Evolutionary conservation across 495 filamentous ascomycete genomes (phyloP).

Genomic region (Gamarada debralockiae): DNA sequence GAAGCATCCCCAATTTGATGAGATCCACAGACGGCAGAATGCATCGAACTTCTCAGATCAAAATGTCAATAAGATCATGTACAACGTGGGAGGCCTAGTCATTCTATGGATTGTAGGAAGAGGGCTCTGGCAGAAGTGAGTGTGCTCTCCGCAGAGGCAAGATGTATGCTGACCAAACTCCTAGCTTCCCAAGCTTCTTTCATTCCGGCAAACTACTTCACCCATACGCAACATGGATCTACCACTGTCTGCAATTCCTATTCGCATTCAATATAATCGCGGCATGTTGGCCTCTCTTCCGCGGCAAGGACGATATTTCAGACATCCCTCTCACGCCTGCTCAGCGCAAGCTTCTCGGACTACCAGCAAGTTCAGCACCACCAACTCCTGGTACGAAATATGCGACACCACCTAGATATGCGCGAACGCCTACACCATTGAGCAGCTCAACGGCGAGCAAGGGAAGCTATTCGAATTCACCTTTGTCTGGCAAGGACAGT

Average conservation of each 20-base stretch:
- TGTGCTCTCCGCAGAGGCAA: slow-evolving; percentile 4
- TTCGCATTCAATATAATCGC: slow-evolving; percentile 62
- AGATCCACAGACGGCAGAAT: slow-evolving; percentile 71
- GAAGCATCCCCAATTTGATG: slow-evolving; percentile 77
- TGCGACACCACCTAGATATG: slow-evolving; percentile 85
- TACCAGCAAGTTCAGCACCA: slow-evolving; percentile 65
- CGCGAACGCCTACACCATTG: slow-evolving; percentile 55
- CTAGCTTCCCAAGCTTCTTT: slow-evolving; percentile 24
- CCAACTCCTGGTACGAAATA: slow-evolving; percentile 62
- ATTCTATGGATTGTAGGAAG: slow-evolving; percentile 30
- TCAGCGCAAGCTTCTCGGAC: slow-evolving; percentile 79
- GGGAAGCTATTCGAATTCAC: slow-evolving; percentile 51
- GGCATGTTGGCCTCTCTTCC: slow-evolving; percentile 65
- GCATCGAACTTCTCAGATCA: slow-evolving; percentile 67
- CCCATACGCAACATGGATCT: slow-evolving; percentile 32
- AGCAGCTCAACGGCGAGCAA: slow-evolving; percentile 44
- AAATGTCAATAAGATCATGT: slow-evolving; percentile 60
- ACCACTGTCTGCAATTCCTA: slow-evolving; percentile 47
- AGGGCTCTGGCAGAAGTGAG: slow-evolving; percentile 15
- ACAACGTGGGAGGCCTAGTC: slow-evolving; percentile 57
- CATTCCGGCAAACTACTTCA: slow-evolving; percentile 22
- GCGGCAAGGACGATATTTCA: slow-evolving; percentile 66
- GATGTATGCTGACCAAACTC: slow-evolving; percentile 20
- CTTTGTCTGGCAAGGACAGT: slow-evolving; percentile 38
- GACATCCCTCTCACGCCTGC: slow-evolving; percentile 91